Conservation (phyloP, 441 rosid species). For the Geranium incanum region DNA sequence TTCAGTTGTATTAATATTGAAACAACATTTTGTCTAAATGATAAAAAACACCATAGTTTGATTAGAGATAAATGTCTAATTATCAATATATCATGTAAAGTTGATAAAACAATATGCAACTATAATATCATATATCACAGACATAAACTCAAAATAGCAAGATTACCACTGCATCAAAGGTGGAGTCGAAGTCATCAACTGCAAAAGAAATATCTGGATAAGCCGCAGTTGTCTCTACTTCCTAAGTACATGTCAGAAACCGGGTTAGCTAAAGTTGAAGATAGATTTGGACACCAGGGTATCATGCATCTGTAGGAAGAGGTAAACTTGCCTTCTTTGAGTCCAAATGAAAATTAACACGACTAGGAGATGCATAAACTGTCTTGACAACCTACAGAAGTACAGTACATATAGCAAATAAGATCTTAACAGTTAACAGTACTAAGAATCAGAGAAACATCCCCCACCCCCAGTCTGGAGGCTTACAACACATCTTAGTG, state of each 20-base stretch:
- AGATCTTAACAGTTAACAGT: not conserved
- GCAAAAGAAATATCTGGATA: conserved; percentile 96
- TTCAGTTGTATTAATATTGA: no score
- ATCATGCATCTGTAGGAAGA: conserved; percentile 6
- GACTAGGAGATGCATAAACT: conserved; percentile 93
- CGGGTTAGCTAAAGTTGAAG: conserved; percentile 26
- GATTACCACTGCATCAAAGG: conserved; percentile 94
- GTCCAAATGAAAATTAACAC: conserved; percentile 84
- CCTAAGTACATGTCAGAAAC: conserved; percentile 40
- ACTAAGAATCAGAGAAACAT: conserved; percentile 18
- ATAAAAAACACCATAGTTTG: no score
- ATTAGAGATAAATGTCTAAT: no score
- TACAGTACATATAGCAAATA: conserved; percentile 11
- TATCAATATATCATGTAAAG: not conserved
- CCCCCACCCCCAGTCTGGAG: not conserved
- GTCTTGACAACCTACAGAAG: conserved; percentile 76
- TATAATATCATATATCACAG: not conserved
- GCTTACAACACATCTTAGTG: not conserved
- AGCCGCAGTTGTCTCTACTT: conserved; percentile 87
- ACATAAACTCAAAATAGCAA: not conserved
- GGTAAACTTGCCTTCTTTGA: conserved; percentile 61
- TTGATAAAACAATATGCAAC: not conserved
- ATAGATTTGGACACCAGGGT: conserved; percentile 3
- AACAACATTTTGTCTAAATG: no score
- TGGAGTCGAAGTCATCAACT: conserved; percentile 90